Evolutionary conservation across 2,329 filamentous ascomycete species (phyloP).

Genomic region (Hymenoscyphus occultus): DNA sequence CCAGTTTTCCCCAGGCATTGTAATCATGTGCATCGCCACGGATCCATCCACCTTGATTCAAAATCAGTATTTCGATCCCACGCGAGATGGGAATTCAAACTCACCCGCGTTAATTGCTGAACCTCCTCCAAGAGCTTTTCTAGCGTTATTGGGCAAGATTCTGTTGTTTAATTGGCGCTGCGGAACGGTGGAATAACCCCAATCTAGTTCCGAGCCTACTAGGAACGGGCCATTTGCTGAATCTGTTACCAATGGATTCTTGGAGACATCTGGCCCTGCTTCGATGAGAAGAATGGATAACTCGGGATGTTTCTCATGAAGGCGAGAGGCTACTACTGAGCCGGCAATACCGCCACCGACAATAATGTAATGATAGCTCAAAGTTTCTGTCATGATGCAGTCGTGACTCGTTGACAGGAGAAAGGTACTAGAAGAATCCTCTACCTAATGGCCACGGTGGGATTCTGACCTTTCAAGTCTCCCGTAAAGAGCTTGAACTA

Average conservation of each 20-base stretch:
- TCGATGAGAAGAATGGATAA: conserved; percentile 41
- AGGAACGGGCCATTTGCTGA: conserved; percentile 2
- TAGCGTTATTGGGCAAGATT: conserved; percentile 32
- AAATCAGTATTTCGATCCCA: too few relatives aligned
- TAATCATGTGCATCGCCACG: conserved; percentile 46
- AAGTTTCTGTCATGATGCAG: not conserved
- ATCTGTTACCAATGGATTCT: conserved; percentile 15
- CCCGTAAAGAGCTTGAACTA: too few relatives aligned
- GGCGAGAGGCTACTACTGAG: conserved; percentile 38
- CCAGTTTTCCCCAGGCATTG: conserved; percentile 43
- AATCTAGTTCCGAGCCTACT: conserved; percentile 31
- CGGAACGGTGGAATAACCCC: conserved; percentile 38
- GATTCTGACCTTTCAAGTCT: too few relatives aligned
- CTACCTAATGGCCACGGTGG: too few relatives aligned
- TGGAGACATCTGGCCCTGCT: conserved; percentile 36
- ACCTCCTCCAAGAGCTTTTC: conserved; percentile 43
- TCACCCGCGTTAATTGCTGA: conserved; percentile 38
- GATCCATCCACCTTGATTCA: conserved; percentile 39
- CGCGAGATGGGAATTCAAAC: too few relatives aligned
- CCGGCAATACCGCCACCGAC: conserved; percentile 41
- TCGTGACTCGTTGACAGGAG: too few relatives aligned
- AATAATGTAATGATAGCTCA: conserved; percentile 37
- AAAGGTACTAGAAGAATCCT: too few relatives aligned
- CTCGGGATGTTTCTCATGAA: conserved; percentile 31
- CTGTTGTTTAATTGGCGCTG: conserved; percentile 32